Conservation (phyloP, 2,329 filamentous ascomycete species). For the Eutypa lata region DNA sequence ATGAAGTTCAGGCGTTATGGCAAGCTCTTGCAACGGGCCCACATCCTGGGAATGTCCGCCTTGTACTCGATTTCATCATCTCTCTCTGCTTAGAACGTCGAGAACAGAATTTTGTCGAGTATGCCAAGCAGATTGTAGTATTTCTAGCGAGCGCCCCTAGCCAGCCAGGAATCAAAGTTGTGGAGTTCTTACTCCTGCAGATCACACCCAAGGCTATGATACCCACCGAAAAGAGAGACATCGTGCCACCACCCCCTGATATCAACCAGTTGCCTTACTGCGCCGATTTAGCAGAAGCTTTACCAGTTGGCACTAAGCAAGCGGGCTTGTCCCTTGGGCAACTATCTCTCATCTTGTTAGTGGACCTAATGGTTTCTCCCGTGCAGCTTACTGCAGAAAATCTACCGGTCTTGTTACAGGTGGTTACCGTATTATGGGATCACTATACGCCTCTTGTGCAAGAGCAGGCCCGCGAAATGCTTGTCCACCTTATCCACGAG, state of each 20-base stretch:
- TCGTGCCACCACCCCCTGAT: constrained; percentile 68
- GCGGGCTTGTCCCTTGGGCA: constrained; percentile 90
- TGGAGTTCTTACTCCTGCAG: constrained; percentile 89
- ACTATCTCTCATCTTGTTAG: constrained; percentile 85
- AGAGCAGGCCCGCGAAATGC: constrained; percentile 95
- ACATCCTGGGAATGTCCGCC: constrained; percentile 87
- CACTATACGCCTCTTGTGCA: constrained; percentile 94
- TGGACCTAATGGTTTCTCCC: constrained; percentile 93
- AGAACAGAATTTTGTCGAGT: constrained; percentile 97
- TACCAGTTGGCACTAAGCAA: constrained; percentile 88
- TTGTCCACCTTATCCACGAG: constrained; percentile 95
- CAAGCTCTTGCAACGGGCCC: constrained; percentile 92
- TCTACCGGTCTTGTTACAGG: constrained; percentile 82
- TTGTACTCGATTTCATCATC: constrained; percentile 96
- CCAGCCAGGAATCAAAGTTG: constrained; percentile 79
- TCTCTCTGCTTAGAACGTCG: constrained; percentile 86
- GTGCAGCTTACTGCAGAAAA: constrained; percentile 76
- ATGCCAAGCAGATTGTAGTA: constrained; percentile 96
- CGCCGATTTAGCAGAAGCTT: constrained; percentile 73
- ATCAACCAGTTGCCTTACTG: constrained; percentile 78
- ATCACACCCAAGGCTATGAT: constrained; percentile 97
- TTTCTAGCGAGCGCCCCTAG: constrained; percentile 79
- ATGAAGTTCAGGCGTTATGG: constrained; percentile 97
- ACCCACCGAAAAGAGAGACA: constrained; percentile 75
- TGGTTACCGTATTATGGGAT: constrained; percentile 93